Conservation (phyloP, 208 protist genomes). For the Wallacemonas sp. region DNA sequence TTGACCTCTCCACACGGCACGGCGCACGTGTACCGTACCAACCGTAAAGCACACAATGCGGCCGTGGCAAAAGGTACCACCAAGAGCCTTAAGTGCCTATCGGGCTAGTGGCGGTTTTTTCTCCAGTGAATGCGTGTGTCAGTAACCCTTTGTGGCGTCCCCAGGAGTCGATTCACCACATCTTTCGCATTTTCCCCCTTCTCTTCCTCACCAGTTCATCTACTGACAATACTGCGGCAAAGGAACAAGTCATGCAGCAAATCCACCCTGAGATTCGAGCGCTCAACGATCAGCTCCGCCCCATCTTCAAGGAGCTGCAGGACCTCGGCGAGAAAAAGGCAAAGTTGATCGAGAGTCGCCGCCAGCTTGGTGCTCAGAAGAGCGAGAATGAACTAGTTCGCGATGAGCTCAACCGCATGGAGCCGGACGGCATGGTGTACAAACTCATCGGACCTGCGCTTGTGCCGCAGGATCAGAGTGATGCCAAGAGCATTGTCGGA, state of each 20-base stretch:
- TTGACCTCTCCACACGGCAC: too few relatives aligned
- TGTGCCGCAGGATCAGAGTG: slow-evolving; percentile 90
- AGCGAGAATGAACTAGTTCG: slow-evolving; percentile 95
- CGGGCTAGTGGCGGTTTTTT: too few relatives aligned
- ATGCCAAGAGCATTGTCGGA: slow-evolving; percentile 89
- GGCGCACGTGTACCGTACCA: too few relatives aligned
- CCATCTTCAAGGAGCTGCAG: slow-evolving; percentile 77
- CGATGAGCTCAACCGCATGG: slow-evolving; percentile 91
- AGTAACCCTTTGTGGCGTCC: too few relatives aligned
- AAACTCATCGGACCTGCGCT: slow-evolving; percentile 95
- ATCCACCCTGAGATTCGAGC: slow-evolving; percentile 79
- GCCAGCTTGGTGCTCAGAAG: slow-evolving; percentile 91
- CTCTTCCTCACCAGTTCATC: background rate
- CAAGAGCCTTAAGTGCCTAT: too few relatives aligned
- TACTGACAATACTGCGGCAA: background rate
- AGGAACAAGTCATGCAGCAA: slow-evolving; percentile 53
- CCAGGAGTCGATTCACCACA: too few relatives aligned
- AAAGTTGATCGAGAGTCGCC: slow-evolving; percentile 80
- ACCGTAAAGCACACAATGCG: too few relatives aligned
- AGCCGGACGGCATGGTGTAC: slow-evolving; percentile 90
- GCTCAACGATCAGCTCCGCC: slow-evolving; percentile 73
- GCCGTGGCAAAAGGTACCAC: too few relatives aligned
- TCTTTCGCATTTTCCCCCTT: background rate
- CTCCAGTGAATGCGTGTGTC: too few relatives aligned
- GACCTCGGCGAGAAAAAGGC: slow-evolving; percentile 83